A percentile compares a stretch with the other conserved stretches of the same genome.
Evolutionary conservation across 179 eudicot genomes (phyloP).

Genomic region (Silene noctiflora): DNA sequence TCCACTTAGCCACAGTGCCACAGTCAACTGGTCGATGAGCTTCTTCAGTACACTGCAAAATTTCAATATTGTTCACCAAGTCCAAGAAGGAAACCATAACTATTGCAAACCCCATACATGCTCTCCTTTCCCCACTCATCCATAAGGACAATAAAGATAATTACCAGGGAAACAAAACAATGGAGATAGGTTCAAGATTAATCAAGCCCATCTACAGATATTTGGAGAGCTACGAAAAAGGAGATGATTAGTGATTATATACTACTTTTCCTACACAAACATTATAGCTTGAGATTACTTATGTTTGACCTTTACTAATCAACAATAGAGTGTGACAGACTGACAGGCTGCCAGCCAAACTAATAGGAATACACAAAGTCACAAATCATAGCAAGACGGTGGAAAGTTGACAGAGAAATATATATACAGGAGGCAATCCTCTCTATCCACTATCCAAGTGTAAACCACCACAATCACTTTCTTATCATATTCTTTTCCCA

Average conservation of each 20-base stretch:
- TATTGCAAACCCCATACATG: background rate
- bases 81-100: background rate
- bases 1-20: conserved; percentile 79
- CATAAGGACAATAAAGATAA: background rate
- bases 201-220: background rate
- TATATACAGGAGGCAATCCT: background rate
- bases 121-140: background rate
- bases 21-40: conserved; percentile 97
- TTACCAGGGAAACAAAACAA: background rate
- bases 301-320: background rate
- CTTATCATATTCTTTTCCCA: background rate
- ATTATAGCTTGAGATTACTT: background rate
- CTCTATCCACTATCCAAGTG: background rate
- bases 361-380: too few species aligned
- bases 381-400: background rate
- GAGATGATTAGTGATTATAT: background rate
- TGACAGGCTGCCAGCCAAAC: background rate
- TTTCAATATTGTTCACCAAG: background rate
- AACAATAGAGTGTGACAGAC: background rate
- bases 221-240: background rate
- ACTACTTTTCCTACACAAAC: background rate
- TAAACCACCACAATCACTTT: background rate
- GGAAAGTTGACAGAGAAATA: background rate
- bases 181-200: background rate
- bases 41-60: conserved; percentile 77